A percentile compares a stretch with the other conserved stretches of the same genome.
phyloP scores from a whole-genome alignment of 179 eudicot genomes.

The Beta corolliflora region DNA sequence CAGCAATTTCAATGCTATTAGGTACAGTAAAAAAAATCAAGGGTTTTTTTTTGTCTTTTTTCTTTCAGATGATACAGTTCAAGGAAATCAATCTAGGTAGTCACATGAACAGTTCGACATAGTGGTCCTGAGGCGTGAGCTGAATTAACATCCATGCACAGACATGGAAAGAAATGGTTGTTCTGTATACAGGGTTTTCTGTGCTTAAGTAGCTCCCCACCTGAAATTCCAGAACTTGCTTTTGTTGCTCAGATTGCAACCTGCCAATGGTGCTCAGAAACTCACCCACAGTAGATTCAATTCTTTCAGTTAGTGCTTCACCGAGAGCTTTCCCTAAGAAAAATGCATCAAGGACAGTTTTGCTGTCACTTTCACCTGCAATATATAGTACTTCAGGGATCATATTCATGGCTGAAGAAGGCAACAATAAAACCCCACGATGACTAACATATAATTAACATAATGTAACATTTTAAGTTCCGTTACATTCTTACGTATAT shows the following conservation, averaged over 20 bases:
- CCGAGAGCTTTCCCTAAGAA: constrained; percentile 95
- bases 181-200: not conserved
- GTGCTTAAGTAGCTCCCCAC: constrained; percentile 32
- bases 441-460: not conserved
- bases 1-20: not conserved
- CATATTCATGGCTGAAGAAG: constrained; percentile 12
- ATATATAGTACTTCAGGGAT: constrained; percentile 11
- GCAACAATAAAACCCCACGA: not conserved
- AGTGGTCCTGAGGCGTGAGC: no score
- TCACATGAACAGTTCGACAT: not conserved
- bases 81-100: not conserved
- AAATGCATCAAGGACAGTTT: constrained; percentile 80
- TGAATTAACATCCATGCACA: not conserved
- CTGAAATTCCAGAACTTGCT: constrained; percentile 89
- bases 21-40: not conserved
- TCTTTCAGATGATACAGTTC: not conserved
- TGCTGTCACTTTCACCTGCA: constrained; percentile 81
- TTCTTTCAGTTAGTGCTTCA: constrained; percentile 82
- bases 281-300: constrained; percentile 92
- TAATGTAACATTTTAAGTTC: not conserved
- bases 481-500: no score
- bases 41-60: not conserved
- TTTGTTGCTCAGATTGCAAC: constrained; percentile 95
- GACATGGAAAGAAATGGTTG: not conserved
- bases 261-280: constrained; percentile 78